Evolutionary conservation across 164 flowering plant species (phyloP).

Genomic region (Malania oleifera): DNA sequence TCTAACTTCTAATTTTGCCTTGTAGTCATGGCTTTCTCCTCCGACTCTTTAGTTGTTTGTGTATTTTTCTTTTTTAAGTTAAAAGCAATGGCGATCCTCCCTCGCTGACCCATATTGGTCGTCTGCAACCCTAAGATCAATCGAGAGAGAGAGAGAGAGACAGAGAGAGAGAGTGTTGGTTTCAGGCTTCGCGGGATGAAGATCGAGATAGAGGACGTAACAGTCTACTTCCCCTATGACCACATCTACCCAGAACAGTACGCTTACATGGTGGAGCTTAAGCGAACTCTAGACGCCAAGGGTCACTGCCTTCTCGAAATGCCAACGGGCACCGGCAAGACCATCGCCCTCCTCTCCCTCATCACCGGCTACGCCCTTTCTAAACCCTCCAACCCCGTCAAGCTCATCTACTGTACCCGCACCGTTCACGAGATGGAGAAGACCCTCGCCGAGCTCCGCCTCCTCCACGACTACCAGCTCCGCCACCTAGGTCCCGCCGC

Average conservation of each 20-base stretch:
- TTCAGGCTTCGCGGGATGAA: slow-evolving; percentile 39
- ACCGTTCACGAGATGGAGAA: slow-evolving; percentile 99
- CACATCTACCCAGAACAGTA: slow-evolving; percentile 97
- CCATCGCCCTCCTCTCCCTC: slow-evolving; percentile 90
- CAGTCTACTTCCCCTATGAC: slow-evolving; percentile 92
- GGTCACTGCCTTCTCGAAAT: slow-evolving; percentile 97
- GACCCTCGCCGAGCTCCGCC: slow-evolving; percentile 80
- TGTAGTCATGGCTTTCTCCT: too few relatives aligned
- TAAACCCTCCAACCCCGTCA: slow-evolving; percentile 55
- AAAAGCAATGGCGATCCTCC: too few relatives aligned
- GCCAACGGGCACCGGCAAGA: slow-evolving; percentile 99
- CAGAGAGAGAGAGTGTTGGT: background rate
- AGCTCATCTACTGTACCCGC: slow-evolving; percentile 97
- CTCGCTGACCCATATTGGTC: too few relatives aligned
- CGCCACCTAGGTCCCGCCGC: slow-evolving; percentile 53
- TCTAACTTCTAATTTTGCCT: too few relatives aligned
- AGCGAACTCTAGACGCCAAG: slow-evolving; percentile 84
- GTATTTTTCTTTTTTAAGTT: too few relatives aligned
- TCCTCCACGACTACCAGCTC: slow-evolving; percentile 61
- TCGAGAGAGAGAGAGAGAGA: background rate
- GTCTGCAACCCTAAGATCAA: too few relatives aligned
- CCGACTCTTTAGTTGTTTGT: too few relatives aligned
- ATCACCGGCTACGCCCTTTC: slow-evolving; percentile 76
- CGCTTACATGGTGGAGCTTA: slow-evolving; percentile 86
- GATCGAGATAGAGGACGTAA: slow-evolving; percentile 82